These are phyloP conservation scores for Diaporthe ilicicola DNA, from an alignment of 2,329 filamentous ascomycete genomes.

Conservation along the genomic window DNA sequence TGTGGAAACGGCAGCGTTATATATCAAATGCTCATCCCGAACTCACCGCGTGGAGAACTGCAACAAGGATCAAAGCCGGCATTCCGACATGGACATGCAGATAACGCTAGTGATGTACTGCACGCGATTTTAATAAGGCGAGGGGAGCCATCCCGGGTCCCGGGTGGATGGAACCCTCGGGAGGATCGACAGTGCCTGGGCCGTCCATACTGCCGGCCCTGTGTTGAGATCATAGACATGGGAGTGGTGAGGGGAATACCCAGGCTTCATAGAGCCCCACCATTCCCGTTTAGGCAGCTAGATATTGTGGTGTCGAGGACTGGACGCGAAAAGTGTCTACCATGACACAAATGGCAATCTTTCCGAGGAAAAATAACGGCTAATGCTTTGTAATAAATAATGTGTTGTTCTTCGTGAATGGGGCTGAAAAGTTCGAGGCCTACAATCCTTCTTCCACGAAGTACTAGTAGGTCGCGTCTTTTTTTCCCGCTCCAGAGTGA, in stretches of 20 bases:
- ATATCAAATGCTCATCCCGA: not conserved
- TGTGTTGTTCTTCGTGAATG: not conserved
- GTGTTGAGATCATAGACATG: conserved; percentile 18
- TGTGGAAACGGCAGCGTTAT: not conserved
- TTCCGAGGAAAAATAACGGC: not conserved
- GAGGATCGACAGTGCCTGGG: not conserved
- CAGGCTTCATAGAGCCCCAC: not conserved
- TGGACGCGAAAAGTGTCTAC: not conserved
- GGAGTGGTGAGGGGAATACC: conserved; percentile 15
- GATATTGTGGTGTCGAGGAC: not conserved
- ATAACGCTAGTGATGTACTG: conserved; percentile 2
- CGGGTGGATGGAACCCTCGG: not conserved
- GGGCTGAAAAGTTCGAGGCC: not conserved
- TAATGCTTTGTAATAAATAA: too few relatives aligned
- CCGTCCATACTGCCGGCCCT: not conserved
- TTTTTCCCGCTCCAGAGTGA: too few relatives aligned
- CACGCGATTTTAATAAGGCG: not conserved
- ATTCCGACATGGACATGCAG: not conserved
- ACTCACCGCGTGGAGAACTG: not conserved
- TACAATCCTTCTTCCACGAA: not conserved
- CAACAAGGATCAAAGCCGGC: not conserved
- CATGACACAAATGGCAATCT: conserved; percentile 9
- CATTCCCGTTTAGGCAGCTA: conserved; percentile 18
- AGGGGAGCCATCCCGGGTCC: not conserved
- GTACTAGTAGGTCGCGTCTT: too few relatives aligned